A percentile compares a stretch with the other conserved stretches of the same genome.
phyloP scores from a whole-genome alignment of 768 basidiomycete species.

The Chiua virens region DNA sequence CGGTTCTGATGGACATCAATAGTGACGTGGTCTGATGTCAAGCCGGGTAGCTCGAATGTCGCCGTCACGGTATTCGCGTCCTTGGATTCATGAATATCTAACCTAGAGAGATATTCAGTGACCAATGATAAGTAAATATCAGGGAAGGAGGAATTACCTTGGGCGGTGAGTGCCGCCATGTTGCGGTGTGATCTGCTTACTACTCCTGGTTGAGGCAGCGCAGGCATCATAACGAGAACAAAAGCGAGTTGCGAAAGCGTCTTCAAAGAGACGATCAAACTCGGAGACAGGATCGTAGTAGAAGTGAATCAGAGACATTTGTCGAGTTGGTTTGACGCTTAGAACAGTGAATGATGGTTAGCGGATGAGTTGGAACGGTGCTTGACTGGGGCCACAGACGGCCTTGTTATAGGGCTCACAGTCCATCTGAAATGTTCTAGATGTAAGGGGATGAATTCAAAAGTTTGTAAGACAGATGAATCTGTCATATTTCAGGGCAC shows the following conservation, averaged over 20 bases:
- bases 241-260: constrained; percentile 23
- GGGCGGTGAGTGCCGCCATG: constrained; percentile 10
- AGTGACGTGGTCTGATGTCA: constrained; percentile 47
- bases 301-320: constrained; percentile 4
- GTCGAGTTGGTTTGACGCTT: neutral
- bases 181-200: neutral
- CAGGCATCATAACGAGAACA: neutral
- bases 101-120: constrained; percentile 17
- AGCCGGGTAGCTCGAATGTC: constrained; percentile 55
- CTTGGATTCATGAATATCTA: constrained; percentile 49
- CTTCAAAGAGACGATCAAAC: constrained; percentile 9
- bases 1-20: constrained; percentile 49
- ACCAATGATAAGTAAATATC: too few species aligned
- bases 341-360: neutral
- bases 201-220: neutral
- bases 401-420: constrained; percentile 4
- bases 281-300: constrained; percentile 4
- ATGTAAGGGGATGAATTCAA: neutral
- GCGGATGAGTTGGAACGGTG: too few species aligned
- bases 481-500: neutral
- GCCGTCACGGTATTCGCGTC: constrained; percentile 46
- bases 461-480: too few species aligned
- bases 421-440: constrained; percentile 6
- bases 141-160: constrained; percentile 14
- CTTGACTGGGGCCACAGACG: neutral